A percentile compares a stretch with the other conserved stretches of the same genome.
phyloP scores from a whole-genome alignment of 164 flowering plant species.

The Echeveria elegans region DNA sequence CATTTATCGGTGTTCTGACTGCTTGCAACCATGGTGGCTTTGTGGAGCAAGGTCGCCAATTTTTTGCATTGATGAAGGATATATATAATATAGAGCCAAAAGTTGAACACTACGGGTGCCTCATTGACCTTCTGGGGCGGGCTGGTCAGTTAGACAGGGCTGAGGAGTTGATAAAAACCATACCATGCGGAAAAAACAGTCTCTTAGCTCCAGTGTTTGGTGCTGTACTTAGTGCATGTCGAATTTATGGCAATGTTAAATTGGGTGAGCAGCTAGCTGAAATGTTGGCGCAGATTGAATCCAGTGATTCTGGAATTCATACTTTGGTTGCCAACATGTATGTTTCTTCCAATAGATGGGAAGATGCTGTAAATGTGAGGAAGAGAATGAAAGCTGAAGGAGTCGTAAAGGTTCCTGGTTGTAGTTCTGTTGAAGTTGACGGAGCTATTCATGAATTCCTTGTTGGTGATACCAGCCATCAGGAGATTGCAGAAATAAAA shows the following conservation, averaged over 20 bases:
- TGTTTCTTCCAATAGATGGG: conserved; percentile 71
- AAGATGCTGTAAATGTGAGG: conserved; percentile 56
- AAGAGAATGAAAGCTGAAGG: conserved; percentile 52
- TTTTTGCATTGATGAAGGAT: conserved; percentile 50
- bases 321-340: conserved; percentile 66
- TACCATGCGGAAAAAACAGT: conserved; percentile 27
- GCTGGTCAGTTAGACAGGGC: conserved; percentile 60
- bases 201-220: conserved; percentile 51
- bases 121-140: conserved; percentile 72
- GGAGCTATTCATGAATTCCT: conserved; percentile 49
- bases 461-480: conserved; percentile 36
- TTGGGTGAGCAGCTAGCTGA: conserved; percentile 57
- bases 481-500: conserved; percentile 21
- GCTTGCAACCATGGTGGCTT: conserved; percentile 82
- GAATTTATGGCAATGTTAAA: conserved; percentile 53
- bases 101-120: conserved; percentile 69
- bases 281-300: conserved; percentile 28
- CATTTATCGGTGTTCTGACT: conserved; percentile 65
- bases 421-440: conserved; percentile 63
- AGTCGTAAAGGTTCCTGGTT: conserved; percentile 54
- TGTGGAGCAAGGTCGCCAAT: conserved; percentile 51
- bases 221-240: conserved; percentile 72
- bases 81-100: conserved; percentile 48
- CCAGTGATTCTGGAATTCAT: conserved; percentile 42
- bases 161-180: conserved; percentile 33